Percentiles rank a stretch among this genome's conserved stretches.
These are phyloP conservation scores for Leccinum barrowsii DNA, from an alignment of 768 basidiomycete genomes.

Conservation along the genomic window DNA sequence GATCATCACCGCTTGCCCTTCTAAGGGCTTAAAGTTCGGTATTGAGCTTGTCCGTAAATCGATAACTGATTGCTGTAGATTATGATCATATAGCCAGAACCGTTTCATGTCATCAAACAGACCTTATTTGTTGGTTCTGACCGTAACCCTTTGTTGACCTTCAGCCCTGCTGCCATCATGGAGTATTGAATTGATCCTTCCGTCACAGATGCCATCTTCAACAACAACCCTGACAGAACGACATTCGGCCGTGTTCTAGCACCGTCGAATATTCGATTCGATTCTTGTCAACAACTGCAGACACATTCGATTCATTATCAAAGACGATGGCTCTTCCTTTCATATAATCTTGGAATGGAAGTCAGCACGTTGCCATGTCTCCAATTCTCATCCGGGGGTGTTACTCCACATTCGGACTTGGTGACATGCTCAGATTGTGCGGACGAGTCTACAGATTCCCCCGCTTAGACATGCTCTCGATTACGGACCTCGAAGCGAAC, in stretches of 20 bases:
- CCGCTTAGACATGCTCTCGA: not conserved
- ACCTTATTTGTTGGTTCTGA: not conserved
- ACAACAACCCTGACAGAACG: conserved; percentile 5
- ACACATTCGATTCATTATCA: not conserved
- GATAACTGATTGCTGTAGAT: conserved; percentile 57
- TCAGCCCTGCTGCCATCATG: not conserved
- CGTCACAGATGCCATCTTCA: not conserved
- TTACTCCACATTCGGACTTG: not conserved
- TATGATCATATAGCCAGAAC: conserved; percentile 15
- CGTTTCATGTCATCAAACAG: not conserved
- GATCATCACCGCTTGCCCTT: conserved; percentile 51
- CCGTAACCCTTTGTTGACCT: not conserved
- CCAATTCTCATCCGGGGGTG: not conserved
- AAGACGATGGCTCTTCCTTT: not conserved
- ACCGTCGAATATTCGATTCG: not conserved
- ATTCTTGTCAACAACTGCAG: not conserved
- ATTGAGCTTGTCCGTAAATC: conserved; percentile 54
- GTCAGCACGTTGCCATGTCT: not conserved
- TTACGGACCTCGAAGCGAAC: not conserved
- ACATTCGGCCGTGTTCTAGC: not conserved
- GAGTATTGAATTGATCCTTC: not conserved
- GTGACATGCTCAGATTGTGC: conserved; percentile 12
- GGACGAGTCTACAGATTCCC: not conserved
- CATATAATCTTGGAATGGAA: not conserved
- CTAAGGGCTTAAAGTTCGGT: conserved; percentile 50